Evolutionary conservation across 306 rosid species (phyloP), one percentile per base, ranked within the genome.

Genomic region (Sicyos edulis): DNA sequence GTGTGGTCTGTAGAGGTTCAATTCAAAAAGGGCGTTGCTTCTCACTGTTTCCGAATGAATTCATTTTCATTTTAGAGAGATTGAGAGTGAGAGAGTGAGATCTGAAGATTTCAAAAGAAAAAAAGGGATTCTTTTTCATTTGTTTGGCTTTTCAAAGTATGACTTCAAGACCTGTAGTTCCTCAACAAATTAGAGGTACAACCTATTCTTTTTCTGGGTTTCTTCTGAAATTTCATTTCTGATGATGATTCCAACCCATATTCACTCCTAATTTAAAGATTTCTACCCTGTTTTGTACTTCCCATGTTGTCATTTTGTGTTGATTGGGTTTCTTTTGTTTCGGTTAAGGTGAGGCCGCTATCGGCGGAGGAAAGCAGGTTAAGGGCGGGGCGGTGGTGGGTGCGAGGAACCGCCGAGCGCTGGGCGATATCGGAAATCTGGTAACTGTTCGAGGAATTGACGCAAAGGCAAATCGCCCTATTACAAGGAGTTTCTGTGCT

Each of bases 401-500:
- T 1, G 95, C 82, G 45, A 83, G 79, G 54, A 86, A 82, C 74
- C 85, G 97, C 5, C 80, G 60, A 65, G 91, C 91, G 14, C 76
- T 92, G 2, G 91, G 89, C 8, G 97, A 92, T 75, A 92, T 92
- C 52, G 97, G 97, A 22, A 92, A 89, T 59, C 47, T 85, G 71
- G 95, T 72, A 61, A 72, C 80, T 10, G 65, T 49, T 14, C 77
- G 74, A 72, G 95, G 86, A 20, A 29, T 75, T 45, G 96, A 89
- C 5, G 80, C 71, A 54, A 92, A 92, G 73, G 87, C 87, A 0
- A 80, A 88, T 85, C 97, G 97, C 8, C 97, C 97, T 10, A 85
- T 92, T 42, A 92, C 97, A 17, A 89, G 97, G 85, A 92, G 89
- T 61, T 92, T 32, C 37, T 32, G 95, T 66, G 96, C 97, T 1